Evolutionary conservation across 768 basidiomycete species (phyloP).

Genomic region (Kwoniella europaea): DNA sequence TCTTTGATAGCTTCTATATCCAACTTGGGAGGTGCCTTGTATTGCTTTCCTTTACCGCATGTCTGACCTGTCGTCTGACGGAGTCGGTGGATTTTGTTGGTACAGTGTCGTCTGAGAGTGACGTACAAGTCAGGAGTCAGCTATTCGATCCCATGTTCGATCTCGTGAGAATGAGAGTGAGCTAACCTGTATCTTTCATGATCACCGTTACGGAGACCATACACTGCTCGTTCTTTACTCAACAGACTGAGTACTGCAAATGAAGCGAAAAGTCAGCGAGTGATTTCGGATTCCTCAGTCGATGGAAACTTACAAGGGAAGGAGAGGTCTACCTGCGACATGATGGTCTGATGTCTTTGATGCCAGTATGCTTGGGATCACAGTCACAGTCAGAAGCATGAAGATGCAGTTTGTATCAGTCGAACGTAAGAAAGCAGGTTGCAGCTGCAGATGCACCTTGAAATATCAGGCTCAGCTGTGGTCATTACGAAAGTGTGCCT

Average conservation of each 20-base stretch:
- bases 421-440: background rate
- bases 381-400: background rate
- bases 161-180: background rate
- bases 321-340: conserved; percentile 29
- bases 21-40: conserved; percentile 77
- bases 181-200: conserved; percentile 78
- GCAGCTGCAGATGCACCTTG: too few species aligned
- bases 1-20: conserved; percentile 74
- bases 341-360: background rate
- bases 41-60: conserved; percentile 86
- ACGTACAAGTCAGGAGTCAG: background rate
- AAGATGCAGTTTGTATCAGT: background rate
- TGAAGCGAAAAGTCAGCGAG: background rate
- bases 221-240: conserved; percentile 86
- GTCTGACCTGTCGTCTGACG: conserved; percentile 82
- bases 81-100: conserved; percentile 84
- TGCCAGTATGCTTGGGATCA: background rate
- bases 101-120: conserved; percentile 79
- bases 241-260: conserved; percentile 76
- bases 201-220: conserved; percentile 90
- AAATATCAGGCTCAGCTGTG: background rate
- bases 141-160: background rate
- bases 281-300: too few species aligned
- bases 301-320: conserved; percentile 43
- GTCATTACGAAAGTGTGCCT: background rate